Base-by-base conservation (phyloP, 2,329 filamentous ascomycete species). In the Verticillium tricorpus region DNA sequence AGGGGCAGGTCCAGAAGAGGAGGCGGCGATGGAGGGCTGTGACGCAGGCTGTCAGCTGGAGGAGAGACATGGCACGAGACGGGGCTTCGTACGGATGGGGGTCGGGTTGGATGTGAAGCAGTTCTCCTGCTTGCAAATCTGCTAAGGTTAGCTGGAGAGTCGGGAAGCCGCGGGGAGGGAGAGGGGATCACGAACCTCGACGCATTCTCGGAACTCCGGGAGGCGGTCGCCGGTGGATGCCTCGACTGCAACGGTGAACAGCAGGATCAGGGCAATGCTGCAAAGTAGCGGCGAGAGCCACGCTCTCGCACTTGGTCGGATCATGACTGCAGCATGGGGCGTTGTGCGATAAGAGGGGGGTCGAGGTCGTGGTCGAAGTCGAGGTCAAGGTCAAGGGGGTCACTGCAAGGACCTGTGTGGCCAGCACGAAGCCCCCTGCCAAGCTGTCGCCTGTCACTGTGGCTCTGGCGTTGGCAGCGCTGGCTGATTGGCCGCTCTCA, bases 1-100 rank as follows among this genome's bases (percentile, higher is more conserved):
- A 83, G 64, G 90, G 86, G 79, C 95, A 99, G 73, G 87, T 88
- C 95, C 95, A 99, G 74, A 97, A 80, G 71, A 98, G 88, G 68
- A 98, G 83, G 65, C 91, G 91, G 73, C 89, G 93, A 76, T 91
- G 86, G 69, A 97, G 74, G 65, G 95, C 93, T 97, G 72, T 60
- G 61, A 54, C 9, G 50, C 52, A 40, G 3, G 59, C 6, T 28
- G 61, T 67, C 39, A 69, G 67, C 31, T 40, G 31, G 12, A 37
- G 28, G 6, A 6, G n/a, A 22, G 22, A 12, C 15, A 25, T 25
- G 59, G 58, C 55, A 8, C 60, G 57, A 63, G 59, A 63, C 62
- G 37, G 61, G n/a, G 56, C 61, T 62, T 60, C 57, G 45, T 85
- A 96, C 92, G 89, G 66, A 96, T 89, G 12, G 81, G 81, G 1